Base-by-base conservation (phyloP, 1,284 basidiomycete species). In the Apiotrichum sp. region DNA sequence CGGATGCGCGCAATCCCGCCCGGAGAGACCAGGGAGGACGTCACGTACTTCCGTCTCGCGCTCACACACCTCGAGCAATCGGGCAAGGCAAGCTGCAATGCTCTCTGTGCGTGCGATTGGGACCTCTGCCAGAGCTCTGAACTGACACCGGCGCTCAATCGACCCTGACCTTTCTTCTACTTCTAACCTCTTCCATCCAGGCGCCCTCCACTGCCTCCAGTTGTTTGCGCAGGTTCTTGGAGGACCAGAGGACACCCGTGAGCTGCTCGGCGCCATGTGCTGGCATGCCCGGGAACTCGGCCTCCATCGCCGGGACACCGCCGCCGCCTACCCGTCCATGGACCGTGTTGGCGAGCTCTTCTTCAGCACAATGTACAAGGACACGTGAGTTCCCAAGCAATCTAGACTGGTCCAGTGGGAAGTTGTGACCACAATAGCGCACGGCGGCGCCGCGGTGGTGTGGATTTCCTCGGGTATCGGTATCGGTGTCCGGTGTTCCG, bases 201-300 rank as follows among this genome's bases (percentile, higher is more conserved):
- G 58, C 46, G 62, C 67, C 0, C 58, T 68, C 34, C 59, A 64
- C 50, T 63, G 61, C 43, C 56, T 68, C 13, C 61, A 63, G 13
- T 58, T 66, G 0, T 66, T 56, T 34, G 54, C 59, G 3, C 53
- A 57, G 53, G 57, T 59, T 29, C 29, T 59, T 29, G 67, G 65
- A 7, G 67, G 67, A 13, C 55, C 61, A 0, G 58, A 58, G 5
- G 67, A 68, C 56, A 62, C 56, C 7, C 58, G 62, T 14, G 56
- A 63, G 39, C 47, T 66, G 47, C 51, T 65, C 43, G 56, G 62
- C 39, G 61, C 63, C 52, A 66, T 68, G 65, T 55, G 58, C 14
- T 63, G 62, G 63, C 63, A 67, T 11, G 60, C 62, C 9, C 58
- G 59, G 2, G 61, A 66, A 36, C 63, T 68, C 2, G 65, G 65